Percentiles rank a stretch among this genome's conserved stretches.
phyloP scores from a whole-genome alignment of 139 green algal species.

The Chlorella sp. region DNA sequence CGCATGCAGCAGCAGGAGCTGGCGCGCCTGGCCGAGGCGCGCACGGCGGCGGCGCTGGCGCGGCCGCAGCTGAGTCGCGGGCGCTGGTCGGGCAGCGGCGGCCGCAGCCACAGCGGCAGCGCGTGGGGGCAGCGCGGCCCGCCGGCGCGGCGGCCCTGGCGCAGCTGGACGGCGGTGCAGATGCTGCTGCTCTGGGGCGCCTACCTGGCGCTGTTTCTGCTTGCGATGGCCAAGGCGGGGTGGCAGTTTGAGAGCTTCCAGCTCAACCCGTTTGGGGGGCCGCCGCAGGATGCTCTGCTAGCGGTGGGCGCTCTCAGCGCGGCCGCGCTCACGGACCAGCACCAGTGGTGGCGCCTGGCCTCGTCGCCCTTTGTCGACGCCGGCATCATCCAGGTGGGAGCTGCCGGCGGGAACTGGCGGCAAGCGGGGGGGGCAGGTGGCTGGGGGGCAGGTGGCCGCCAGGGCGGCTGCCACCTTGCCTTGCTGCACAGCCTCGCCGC shows the following conservation, averaged over 20 bases:
- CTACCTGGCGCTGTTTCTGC: constrained; percentile 45
- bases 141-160: background rate
- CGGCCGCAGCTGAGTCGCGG: too few species aligned
- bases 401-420: background rate
- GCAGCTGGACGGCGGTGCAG: constrained; percentile 21
- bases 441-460: too few species aligned
- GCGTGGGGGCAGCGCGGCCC: constrained; percentile 12
- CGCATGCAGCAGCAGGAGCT: constrained; percentile 48
- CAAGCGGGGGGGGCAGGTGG: too few species aligned
- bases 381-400: constrained; percentile 49
- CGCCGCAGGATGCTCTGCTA: constrained; percentile 24
- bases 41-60: background rate
- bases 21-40: background rate
- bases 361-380: constrained; percentile 49
- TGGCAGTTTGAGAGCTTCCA: constrained; percentile 53
- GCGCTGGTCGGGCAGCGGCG: background rate
- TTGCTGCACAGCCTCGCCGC: background rate
- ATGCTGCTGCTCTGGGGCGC: constrained; percentile 29
- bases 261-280: constrained; percentile 55
- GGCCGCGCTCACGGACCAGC: constrained; percentile 15
- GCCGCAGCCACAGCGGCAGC: background rate
- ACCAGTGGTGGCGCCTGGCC: constrained; percentile 57
- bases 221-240: constrained; percentile 25
- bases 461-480: too few species aligned
- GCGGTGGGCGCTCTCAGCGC: constrained; percentile 36